Base-by-base conservation (phyloP, 208 protist genomes). In the Trypanosoma scelopori region DNA sequence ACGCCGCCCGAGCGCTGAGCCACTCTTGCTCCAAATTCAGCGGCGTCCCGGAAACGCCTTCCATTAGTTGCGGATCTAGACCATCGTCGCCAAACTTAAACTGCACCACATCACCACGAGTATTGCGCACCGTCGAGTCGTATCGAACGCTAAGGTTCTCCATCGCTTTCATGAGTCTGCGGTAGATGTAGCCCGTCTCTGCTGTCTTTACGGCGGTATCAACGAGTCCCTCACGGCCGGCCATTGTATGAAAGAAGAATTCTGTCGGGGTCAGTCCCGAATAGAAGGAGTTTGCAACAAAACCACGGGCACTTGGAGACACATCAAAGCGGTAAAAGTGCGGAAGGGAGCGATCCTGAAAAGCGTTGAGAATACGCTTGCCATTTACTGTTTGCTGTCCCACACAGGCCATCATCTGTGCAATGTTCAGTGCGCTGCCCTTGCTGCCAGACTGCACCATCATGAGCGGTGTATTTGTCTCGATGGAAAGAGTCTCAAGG, bases 161-260 rank as follows among this genome's bases (percentile, higher is more conserved):
- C 74, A 99, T 92, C 20, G 98, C 97, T 84, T 99, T 98, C 87
- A 99, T 99, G 28, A 99, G 82, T 53, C 98, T 87, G 30, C 99
- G 89, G 80, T 99, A 99, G 86, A 99, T 99, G 76, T 99, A 99
- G 9, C 99, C 99, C 20, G 99, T 99, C 68, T 99, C 98, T 3
- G 99, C 99, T 18, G 99, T 99, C 76, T 99, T 99, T 28, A 99
- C 98, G 25, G 99, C 98, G 6, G 98, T 99, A 76, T 99, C 99
- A 18, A 99, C 98, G 6, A 99, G 89, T 65, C 97, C 95, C 79
- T 99, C 97, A 64, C 97, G 86, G 27, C 97, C 97, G 47, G 93
- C 98, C 98, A 99, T 99, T 28, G 99, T 99, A 80, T 99, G 99
- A 76, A 99, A 99, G 74, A 99, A 99, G 78, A 99, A 99, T 83